phyloP scores from a whole-genome alignment of 1,284 basidiomycete genomes.

The Cystobasidiaceae sp. region DNA sequence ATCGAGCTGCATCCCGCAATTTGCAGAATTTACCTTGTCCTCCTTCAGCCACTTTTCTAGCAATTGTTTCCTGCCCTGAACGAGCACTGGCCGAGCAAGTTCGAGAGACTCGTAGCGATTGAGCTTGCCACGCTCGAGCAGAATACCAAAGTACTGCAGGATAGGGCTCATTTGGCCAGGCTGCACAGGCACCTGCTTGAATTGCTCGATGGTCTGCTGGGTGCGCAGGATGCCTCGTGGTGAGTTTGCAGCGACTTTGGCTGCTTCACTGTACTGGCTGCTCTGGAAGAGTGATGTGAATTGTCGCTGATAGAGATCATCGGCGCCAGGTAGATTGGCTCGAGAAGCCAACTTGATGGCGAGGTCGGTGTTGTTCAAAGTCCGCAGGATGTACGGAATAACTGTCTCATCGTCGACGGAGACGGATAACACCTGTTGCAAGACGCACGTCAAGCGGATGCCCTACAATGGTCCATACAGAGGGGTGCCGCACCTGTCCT shows the following conservation, averaged over 20 bases:
- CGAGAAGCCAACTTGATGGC: conserved; percentile 97
- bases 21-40: conserved; percentile 66
- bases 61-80: conserved; percentile 94
- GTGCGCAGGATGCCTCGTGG: conserved; percentile 95
- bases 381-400: conserved; percentile 86
- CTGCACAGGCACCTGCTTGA: conserved; percentile 89
- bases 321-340: conserved; percentile 94
- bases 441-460: background rate
- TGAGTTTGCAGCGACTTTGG: conserved; percentile 96
- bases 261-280: conserved; percentile 91
- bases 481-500: conserved; percentile 71
- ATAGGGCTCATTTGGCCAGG: conserved; percentile 92
- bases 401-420: conserved; percentile 95
- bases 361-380: conserved; percentile 94
- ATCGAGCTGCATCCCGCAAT: background rate
- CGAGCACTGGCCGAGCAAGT: conserved; percentile 89
- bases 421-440: conserved; percentile 86
- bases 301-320: conserved; percentile 93
- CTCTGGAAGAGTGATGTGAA: conserved; percentile 88
- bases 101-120: conserved; percentile 96
- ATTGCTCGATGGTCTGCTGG: conserved; percentile 91
- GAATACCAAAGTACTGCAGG: conserved; percentile 95
- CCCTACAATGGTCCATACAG: too few species aligned
- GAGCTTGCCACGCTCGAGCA: conserved; percentile 94
- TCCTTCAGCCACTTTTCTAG: conserved; percentile 99